Conservation (phyloP, 768 basidiomycete species). For the Serendipita sp. region DNA sequence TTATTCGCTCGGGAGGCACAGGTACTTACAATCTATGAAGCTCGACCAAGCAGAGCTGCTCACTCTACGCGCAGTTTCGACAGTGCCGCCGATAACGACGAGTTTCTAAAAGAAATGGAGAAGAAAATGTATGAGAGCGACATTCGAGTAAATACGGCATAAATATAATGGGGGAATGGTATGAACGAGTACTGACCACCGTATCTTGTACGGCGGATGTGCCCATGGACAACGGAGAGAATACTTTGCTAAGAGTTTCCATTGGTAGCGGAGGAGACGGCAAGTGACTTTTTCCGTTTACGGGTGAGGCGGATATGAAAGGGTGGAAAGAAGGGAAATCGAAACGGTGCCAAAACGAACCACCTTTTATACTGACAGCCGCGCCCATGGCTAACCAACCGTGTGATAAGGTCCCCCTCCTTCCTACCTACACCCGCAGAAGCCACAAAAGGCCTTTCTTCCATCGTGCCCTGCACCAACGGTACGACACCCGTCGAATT, state of each 20-base stretch:
- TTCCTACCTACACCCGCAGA: too few species aligned
- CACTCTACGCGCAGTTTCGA: slow-evolving; percentile 67
- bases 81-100: slow-evolving; percentile 77
- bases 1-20: not conserved
- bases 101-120: slow-evolving; percentile 40
- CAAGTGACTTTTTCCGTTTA: not conserved
- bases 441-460: too few species aligned
- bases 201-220: slow-evolving; percentile 64
- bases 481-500: too few species aligned
- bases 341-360: too few species aligned
- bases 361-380: too few species aligned
- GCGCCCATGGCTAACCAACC: too few species aligned
- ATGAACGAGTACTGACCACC: slow-evolving; percentile 30
- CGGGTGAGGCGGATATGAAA: not conserved
- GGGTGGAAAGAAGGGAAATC: not conserved
- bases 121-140: not conserved
- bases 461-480: too few species aligned
- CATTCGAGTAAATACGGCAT: not conserved
- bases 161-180: not conserved
- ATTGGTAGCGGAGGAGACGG: slow-evolving; percentile 23
- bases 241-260: slow-evolving; percentile 53
- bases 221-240: slow-evolving; percentile 54
- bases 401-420: too few species aligned
- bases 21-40: slow-evolving; percentile 61
- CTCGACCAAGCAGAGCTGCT: slow-evolving; percentile 80